These are phyloP conservation scores for Chrysoporthe puriensis DNA, from an alignment of 2,329 filamentous ascomycete genomes.

Conservation along the genomic window DNA sequence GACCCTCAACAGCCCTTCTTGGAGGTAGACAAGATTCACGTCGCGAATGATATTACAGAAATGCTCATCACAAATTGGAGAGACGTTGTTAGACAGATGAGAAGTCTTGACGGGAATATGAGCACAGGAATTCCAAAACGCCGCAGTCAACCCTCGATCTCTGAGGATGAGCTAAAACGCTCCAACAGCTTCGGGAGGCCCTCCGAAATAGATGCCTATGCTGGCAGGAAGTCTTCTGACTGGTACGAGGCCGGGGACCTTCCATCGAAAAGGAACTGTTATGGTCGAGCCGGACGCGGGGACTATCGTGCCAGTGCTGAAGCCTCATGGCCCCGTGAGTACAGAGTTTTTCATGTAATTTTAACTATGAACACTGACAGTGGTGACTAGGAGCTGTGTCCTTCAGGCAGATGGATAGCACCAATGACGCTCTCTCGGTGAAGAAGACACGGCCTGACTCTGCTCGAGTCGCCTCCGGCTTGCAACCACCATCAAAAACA, in stretches of 20 bases:
- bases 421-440: slow-evolving; percentile 25
- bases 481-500: neutral
- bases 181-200: slow-evolving; percentile 18
- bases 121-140: slow-evolving; percentile 35
- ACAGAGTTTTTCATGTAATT: too few species aligned
- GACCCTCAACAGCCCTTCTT: slow-evolving; percentile 33
- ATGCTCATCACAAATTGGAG: slow-evolving; percentile 70
- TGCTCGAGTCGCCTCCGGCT: slow-evolving; percentile 12
- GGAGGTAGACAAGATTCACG: slow-evolving; percentile 57
- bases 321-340: slow-evolving; percentile 9
- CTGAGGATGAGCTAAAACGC: slow-evolving; percentile 27
- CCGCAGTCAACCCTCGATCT: slow-evolving; percentile 15
- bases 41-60: slow-evolving; percentile 63
- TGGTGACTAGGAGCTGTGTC: slow-evolving; percentile 23
- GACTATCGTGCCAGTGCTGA: neutral
- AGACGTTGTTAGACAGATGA: slow-evolving; percentile 65
- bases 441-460: slow-evolving; percentile 26
- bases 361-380: neutral
- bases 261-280: neutral
- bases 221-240: neutral
- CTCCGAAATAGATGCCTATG: slow-evolving; percentile 9
- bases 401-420: slow-evolving; percentile 27
- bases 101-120: slow-evolving; percentile 42
- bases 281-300: neutral
- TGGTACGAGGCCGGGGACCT: neutral